A percentile compares a stretch with the other conserved stretches of the same genome.
These are phyloP conservation scores for Ensete ventricosum DNA, from an alignment of 176 grass and related monocot species.

Conservation along the genomic window DNA sequence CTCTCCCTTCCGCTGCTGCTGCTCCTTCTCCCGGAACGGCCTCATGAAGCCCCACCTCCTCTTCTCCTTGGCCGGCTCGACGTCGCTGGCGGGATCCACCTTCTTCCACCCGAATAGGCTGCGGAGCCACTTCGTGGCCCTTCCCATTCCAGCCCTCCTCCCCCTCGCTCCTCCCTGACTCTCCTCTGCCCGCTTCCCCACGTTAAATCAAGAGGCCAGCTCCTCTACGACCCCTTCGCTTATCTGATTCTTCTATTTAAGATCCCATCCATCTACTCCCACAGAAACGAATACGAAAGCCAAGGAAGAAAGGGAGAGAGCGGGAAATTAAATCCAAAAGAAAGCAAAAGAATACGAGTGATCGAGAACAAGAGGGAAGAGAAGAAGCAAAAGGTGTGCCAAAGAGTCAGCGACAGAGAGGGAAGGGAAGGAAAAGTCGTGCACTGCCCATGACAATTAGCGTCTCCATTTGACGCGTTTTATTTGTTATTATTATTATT, in stretches of 20 bases:
- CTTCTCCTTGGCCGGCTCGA: conserved; percentile 30
- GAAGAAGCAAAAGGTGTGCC: too few species aligned
- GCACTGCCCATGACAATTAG: too few species aligned
- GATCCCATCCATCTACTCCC: too few species aligned
- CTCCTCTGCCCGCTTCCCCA: neutral
- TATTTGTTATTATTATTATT: too few species aligned
- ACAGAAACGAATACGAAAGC: neutral
- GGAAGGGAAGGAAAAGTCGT: too few species aligned
- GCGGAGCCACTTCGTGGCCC: conserved; percentile 64
- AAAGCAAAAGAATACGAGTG: neutral
- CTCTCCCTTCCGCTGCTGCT: conserved; percentile 8
- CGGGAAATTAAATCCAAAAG: conserved; percentile 1
- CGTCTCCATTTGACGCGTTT: too few species aligned
- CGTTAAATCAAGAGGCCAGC: neutral
- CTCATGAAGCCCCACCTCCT: conserved; percentile 50
- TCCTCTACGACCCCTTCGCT: neutral
- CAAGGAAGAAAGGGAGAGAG: neutral
- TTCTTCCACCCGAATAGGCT: conserved; percentile 61
- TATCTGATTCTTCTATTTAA: neutral
- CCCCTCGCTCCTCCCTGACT: neutral
- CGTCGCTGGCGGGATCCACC: conserved; percentile 7
- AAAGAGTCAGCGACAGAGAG: neutral
- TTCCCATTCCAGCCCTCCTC: conserved; percentile 34
- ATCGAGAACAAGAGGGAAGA: too few species aligned
- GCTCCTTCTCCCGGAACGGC: conserved; percentile 55